Base-by-base conservation (phyloP, 2,329 filamentous ascomycete species). In the Cercospora janseana region DNA sequence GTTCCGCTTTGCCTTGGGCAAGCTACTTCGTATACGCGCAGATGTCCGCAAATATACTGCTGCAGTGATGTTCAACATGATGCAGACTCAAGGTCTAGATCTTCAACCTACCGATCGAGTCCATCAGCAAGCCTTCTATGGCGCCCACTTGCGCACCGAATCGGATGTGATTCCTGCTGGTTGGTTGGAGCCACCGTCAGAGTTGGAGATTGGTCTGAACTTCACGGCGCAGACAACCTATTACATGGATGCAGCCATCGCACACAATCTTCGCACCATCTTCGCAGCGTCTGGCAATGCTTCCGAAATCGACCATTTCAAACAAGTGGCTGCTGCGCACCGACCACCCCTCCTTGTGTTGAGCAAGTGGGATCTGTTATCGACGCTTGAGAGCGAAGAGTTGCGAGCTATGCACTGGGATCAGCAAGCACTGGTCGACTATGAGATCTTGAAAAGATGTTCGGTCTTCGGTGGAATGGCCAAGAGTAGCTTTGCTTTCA, bases 371-470 rank as follows among this genome's bases (percentile, higher is more conserved):
- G 67, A 74, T 21, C 55, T 77, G 3, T 63, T 77, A 8, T 69
- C 40, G 58, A 60, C 6, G 54, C 61, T 10, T 1, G 72, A 75
- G 46, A 59, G 66, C 4, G 52, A 52, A 18, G 49, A 54, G 12
- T 64, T 77, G 2, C 51, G 62, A n/a, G 52, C 46, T 16, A 60
- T 77, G 26, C 69, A 62, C 28, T 76, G 70, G 69, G 75, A 77
- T 60, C 74, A 77, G 61, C 70, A 71, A 49, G 70, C 69, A 6
- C 62, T 77, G 18, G 70, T 78, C 9, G 75, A 78, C 60, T 76
- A 73, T 60, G 72, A 77, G 55, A 68, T 78, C 6, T 64, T 76
- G 55, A 62, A 72, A 42, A 66, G 71, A 23, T 71, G 71, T n/a
- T 69, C 67, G 5, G 62, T 68, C 20, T 69, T 76, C 47, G 67